Percentiles rank a stretch among this genome's conserved stretches.
phyloP scores from a whole-genome alignment of 139 green algal species.

The Coccomyxa sp. region DNA sequence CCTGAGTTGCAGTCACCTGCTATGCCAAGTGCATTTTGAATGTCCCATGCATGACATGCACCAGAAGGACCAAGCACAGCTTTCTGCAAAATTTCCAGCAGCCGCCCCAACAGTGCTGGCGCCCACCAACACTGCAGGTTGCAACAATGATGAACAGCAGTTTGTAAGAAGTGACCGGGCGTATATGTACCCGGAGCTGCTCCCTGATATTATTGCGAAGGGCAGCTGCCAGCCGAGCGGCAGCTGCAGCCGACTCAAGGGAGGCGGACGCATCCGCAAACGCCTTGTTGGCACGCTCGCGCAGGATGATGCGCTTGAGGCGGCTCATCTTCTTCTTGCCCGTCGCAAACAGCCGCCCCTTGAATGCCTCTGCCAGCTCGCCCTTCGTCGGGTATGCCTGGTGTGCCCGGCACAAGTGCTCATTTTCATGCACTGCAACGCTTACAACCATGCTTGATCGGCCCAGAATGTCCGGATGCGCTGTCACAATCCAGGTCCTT shows the following conservation, averaged over 20 bases:
- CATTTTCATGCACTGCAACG: too few species aligned
- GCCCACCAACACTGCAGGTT: too few species aligned
- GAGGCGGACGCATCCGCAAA: slow-evolving; percentile 3
- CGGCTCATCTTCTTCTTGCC: slow-evolving; percentile 38
- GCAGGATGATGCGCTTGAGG: slow-evolving; percentile 50
- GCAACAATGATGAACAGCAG: too few species aligned
- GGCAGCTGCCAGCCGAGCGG: background rate
- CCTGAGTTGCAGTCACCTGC: too few species aligned
- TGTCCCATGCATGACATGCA: too few species aligned
- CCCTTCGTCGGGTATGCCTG: slow-evolving; percentile 16
- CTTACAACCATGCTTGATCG: background rate
- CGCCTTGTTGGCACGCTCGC: slow-evolving; percentile 29
- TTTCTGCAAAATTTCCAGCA: too few species aligned
- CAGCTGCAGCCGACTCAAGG: background rate
- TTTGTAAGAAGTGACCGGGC: too few species aligned
- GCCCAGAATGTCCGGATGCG: background rate
- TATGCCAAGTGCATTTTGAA: too few species aligned
- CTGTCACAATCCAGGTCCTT: background rate
- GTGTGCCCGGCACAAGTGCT: background rate
- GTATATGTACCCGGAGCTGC: background rate
- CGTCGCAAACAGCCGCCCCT: background rate
- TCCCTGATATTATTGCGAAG: background rate
- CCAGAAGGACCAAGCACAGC: too few species aligned
- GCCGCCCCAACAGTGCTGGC: too few species aligned
- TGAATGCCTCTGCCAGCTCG: slow-evolving; percentile 2